phyloP scores from a whole-genome alignment of 768 basidiomycete genomes.

The Rossbeevera mucosa region DNA sequence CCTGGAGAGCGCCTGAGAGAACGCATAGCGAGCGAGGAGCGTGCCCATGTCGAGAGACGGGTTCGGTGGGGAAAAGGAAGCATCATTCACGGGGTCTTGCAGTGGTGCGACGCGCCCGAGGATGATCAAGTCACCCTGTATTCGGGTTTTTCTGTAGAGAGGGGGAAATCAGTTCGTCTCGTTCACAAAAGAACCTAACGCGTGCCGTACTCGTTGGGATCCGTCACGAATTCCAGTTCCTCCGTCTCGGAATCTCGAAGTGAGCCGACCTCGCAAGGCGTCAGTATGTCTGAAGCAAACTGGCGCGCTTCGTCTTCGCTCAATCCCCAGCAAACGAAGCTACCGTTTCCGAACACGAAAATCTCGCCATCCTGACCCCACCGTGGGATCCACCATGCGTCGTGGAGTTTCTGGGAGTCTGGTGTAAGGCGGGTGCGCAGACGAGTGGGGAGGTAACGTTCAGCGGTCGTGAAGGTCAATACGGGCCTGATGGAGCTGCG shows the following conservation, averaged over 20 bases:
- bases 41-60: slow-evolving; percentile 63
- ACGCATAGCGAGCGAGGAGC: slow-evolving; percentile 82
- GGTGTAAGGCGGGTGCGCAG: slow-evolving; percentile 55
- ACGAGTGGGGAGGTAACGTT: slow-evolving; percentile 68
- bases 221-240: slow-evolving; percentile 89
- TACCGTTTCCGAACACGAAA: slow-evolving; percentile 85
- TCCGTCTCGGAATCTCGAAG: slow-evolving; percentile 76
- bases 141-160: slow-evolving; percentile 61
- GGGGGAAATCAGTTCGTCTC: slow-evolving; percentile 6
- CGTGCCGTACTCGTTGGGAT: slow-evolving; percentile 69
- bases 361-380: slow-evolving; percentile 76
- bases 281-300: slow-evolving; percentile 63
- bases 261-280: slow-evolving; percentile 56
- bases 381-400: slow-evolving; percentile 74
- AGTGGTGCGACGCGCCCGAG: slow-evolving; percentile 66
- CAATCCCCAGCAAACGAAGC: slow-evolving; percentile 88
- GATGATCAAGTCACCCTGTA: slow-evolving; percentile 90
- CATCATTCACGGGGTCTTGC: slow-evolving; percentile 45
- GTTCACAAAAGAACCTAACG: not conserved
- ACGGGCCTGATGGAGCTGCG: slow-evolving; percentile 71
- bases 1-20: slow-evolving; percentile 85
- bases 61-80: slow-evolving; percentile 45
- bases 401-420: slow-evolving; percentile 59
- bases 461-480: slow-evolving; percentile 79
- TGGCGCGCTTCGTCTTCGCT: slow-evolving; percentile 66